A percentile compares a stretch with the other conserved stretches of the same genome.
Conservation (phyloP, 257 asterid genomes). For the Solanum boliviense region DNA sequence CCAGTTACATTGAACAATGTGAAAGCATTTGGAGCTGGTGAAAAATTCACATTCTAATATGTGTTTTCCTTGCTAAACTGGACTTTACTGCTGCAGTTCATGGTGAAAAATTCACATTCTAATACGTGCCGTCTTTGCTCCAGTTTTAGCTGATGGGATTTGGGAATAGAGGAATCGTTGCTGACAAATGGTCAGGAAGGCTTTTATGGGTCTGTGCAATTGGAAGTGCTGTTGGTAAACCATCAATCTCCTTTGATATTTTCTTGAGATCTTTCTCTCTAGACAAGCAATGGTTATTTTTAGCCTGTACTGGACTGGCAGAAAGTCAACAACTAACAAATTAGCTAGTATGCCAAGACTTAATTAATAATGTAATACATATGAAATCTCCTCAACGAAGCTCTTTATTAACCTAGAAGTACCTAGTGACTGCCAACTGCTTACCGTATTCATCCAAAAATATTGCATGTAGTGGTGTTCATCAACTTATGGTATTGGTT, state of each 20-base stretch:
- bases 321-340: not conserved
- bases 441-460: not conserved
- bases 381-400: not conserved
- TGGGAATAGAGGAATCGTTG: constrained; percentile 60
- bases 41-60: not conserved
- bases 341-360: not conserved
- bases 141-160: constrained; percentile 54
- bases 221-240: constrained; percentile 82
- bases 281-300: not conserved
- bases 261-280: not conserved
- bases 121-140: not conserved
- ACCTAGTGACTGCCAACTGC: not conserved
- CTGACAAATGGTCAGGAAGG: constrained; percentile 79
- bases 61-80: not conserved
- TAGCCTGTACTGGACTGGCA: not conserved
- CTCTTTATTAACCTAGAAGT: not conserved
- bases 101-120: not conserved
- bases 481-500: not conserved
- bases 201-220: constrained; percentile 76
- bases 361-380: not conserved
- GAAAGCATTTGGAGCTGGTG: not conserved
- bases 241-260: not conserved
- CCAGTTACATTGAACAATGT: not conserved
- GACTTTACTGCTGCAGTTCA: not conserved
- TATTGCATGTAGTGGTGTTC: not conserved